Base-by-base conservation (phyloP, 202 grass and related monocot genomes). In the Saccharum hybrid region DNA sequence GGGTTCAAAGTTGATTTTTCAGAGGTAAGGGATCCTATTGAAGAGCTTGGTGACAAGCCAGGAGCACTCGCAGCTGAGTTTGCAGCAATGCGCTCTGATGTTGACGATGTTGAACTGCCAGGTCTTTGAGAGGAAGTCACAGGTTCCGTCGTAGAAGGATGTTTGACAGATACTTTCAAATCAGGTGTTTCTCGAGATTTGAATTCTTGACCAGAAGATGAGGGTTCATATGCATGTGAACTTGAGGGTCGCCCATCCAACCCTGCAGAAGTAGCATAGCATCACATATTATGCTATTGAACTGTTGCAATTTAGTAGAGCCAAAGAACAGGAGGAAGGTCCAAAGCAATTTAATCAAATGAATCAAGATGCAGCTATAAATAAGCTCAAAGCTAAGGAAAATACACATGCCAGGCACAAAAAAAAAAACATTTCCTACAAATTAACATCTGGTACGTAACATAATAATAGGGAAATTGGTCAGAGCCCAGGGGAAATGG, bases 1-100 rank as follows among this genome's bases (percentile, higher is more conserved):
- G 96, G 91, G 41, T 96, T 99, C 80, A 96, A 88, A 83, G 88
- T 90, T 70, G 93, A 94, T 71, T 96, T 99, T 74, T 99, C 96
- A 49, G 96, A 96, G 84, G 83, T 84, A 73, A 94, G 79, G 66
- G 95, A 97, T 84, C 92, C 92, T 81, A 91, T 88, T 41, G 96
- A 99, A 76, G 95, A 95, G 85, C 91, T 99, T 19, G 88, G 93
- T 14, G 96, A 99, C 82, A 94, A 70, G 68, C 88, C 82, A 83
- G 84, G 70, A 91, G 83, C 80, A 87, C 81, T 82, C 12, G 73
- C 86, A 86, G 51, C 86, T 68, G 91, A 89, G 52, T 79, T 79
- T 19, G 72, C 66, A 92, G 73, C 81, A 76, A 82, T 56, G 76
- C 30, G 46, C 70, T 94, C 92, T n/a, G 89, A 87, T 42, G 86